Evolutionary conservation across 2,329 filamentous ascomycete genomes (phyloP).

Genomic region (Apiospora rasikravindrae): DNA sequence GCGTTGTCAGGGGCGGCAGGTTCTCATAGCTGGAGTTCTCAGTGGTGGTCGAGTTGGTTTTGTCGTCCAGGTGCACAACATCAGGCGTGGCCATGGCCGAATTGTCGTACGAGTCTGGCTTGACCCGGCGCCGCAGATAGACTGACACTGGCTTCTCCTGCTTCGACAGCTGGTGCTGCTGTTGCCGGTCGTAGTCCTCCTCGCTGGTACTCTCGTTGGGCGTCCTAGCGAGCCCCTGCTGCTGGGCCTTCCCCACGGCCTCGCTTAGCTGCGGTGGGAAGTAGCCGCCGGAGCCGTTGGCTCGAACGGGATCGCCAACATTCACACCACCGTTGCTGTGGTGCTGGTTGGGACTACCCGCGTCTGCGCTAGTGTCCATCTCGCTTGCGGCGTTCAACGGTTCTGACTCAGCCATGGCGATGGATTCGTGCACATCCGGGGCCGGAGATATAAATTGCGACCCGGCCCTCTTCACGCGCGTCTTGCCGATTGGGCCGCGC

Average conservation of each 20-base stretch:
- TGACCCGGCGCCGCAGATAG: conserved; percentile 28
- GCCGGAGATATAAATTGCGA: not conserved
- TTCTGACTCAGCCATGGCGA: not conserved
- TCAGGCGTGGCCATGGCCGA: conserved; percentile 33
- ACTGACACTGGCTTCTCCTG: conserved; percentile 24
- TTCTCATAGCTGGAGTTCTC: conserved; percentile 14
- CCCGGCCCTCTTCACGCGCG: not conserved
- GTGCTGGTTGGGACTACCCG: not conserved
- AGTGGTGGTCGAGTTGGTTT: not conserved
- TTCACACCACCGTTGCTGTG: not conserved
- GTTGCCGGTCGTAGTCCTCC: conserved; percentile 50
- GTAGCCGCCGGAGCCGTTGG: not conserved
- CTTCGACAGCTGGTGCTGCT: conserved; percentile 17
- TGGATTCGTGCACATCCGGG: not conserved
- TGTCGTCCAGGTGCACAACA: conserved; percentile 26
- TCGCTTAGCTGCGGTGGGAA: not conserved
- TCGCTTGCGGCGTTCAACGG: not conserved
- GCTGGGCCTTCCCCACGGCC: not conserved
- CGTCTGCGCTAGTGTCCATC: conserved; percentile 7
- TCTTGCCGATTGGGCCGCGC: not conserved
- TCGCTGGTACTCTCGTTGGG: conserved; percentile 47
- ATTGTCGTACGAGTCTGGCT: conserved; percentile 30
- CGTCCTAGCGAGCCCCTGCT: not conserved
- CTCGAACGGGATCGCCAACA: not conserved
- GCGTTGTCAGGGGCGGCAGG: not conserved